Base-by-base conservation (phyloP, 2,329 filamentous ascomycete genomes). In the Cladosporium sp. region DNA sequence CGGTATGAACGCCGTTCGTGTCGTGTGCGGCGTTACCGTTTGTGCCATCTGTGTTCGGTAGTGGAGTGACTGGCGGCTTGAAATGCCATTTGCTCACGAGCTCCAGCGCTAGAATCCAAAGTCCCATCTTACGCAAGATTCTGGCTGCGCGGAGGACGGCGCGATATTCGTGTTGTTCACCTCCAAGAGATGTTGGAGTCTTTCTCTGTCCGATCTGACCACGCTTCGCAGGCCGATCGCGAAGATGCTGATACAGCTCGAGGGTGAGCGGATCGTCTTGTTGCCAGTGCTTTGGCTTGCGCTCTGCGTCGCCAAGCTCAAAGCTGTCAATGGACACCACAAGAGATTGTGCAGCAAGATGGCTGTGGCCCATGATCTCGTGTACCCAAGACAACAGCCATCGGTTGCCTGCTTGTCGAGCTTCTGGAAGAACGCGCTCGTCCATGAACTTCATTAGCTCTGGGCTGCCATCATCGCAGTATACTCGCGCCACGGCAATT, bases 351-450 rank as follows among this genome's bases (percentile, higher is more conserved):
- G 97, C 91, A 5, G 93, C 89, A 80, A 92, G 89, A 65, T 95
- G 89, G 61, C 87, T 85, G 62, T 89, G 84, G 38, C 86, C 86
- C 5, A 97, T 80, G 82, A 96, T 90, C 88, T 91, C 96, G 70
- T 96, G 96, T 2, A 90, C 90, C 94, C 94, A 99, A 0, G 89
- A 94, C 11, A 92, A 90, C 60, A 96, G 84, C 93, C 94, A 99
- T 59, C 93, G 83, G 69, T 99, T 93, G 2, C 91, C 91, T 63
- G 93, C 87, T 40, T 86, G 82, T 0, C 89, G 86, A 17, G 94
- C 94, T 62, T 89, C 76, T 0, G 86, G 84, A 0, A 97, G 79
- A 1, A 97, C 84, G 61, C 88, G 89, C 11, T 96, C 89, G 67
- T 90, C 84, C 1, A 99, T 78, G 8, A 99, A 80, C 59, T 84